Evolutionary conservation across 371 early-diverging fungal species (phyloP), one percentile per base, ranked within the genome.

Genomic region (Chytridiales sp.): DNA sequence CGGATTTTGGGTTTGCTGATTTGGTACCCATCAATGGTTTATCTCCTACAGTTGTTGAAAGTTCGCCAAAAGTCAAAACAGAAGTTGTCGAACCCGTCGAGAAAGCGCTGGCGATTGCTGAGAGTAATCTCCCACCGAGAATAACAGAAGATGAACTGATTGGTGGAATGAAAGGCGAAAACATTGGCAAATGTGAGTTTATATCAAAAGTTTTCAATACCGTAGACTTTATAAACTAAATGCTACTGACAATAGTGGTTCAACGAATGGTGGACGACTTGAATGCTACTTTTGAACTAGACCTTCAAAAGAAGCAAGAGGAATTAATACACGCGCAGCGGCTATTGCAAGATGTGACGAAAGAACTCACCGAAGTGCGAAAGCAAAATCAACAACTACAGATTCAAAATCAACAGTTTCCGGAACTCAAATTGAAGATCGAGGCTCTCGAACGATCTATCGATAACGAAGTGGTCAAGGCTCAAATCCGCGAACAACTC

Each of bases 301-400:
- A 87, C 53, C 66, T 91, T 38, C 66, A 71, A 53, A 66, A 65
- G 5, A 80, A 85, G 54, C 84, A 88, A 34, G 29, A 38, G n/a
- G 84, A 85, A 49, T 64, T 90, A 21, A 76, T 74, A 26, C 76
- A 77, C n/a, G 73, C 85, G 21, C 83, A 85, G 65, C 71, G 67
- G 15, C 79, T 85, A 39, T 70, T 92, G 31, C 72, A 80, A 4
- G 66, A 69, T 21, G 82, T 89, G 1, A 84, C 86, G 0, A 59
- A 68, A 36, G 86, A 91, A 61, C 72, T 94, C 8, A 81, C 86
- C 19, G 74, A 78, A 22, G 81, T 86, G 2, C 82, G 89, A 19
- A 76, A 77, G 31, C 75, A 79, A 39, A 76, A 89, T 42, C 77
- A 87, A 27, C 62, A 73, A 31, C 74, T 75, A 24, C 76, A 82